A percentile compares a stretch with the other conserved stretches of the same genome.
Conservation (phyloP, 2,329 filamentous ascomycete genomes). For the Alternaria ethzedia region DNA sequence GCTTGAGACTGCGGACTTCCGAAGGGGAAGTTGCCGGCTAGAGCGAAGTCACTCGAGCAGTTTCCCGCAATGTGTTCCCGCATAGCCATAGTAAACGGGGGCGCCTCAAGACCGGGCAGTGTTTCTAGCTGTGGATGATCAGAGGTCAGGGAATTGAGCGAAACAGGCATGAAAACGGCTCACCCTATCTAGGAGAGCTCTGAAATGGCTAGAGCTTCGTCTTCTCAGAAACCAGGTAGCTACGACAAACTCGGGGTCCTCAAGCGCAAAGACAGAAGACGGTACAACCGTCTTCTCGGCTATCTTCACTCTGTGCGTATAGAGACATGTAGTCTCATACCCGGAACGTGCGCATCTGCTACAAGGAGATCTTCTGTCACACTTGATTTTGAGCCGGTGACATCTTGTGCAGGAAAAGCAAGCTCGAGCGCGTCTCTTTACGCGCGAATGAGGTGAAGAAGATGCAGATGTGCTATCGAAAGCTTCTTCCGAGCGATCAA, state of each 20-base stretch:
- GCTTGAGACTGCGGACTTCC: constrained; percentile 18
- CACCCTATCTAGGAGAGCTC: constrained; percentile 11
- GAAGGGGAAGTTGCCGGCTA: constrained; percentile 31
- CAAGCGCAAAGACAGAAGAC: constrained; percentile 12
- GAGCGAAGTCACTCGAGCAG: constrained; percentile 22
- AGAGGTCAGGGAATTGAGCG: neutral
- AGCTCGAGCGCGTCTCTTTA: constrained; percentile 7
- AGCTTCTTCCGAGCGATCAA: neutral
- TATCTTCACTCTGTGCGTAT: constrained; percentile 17
- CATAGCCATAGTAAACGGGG: constrained; percentile 17
- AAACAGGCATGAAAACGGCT: neutral
- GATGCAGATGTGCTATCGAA: neutral
- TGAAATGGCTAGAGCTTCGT: constrained; percentile 22
- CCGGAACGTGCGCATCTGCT: constrained; percentile 24
- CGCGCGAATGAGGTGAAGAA: neutral
- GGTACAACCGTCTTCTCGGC: neutral
- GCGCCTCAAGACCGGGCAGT: neutral
- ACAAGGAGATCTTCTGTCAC: constrained; percentile 25
- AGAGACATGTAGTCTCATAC: constrained; percentile 14
- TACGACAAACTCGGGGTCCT: constrained; percentile 24
- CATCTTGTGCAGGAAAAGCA: constrained; percentile 29
- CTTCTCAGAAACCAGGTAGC: constrained; percentile 27
- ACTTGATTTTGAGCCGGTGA: constrained; percentile 33
- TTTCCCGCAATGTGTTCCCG: constrained; percentile 16
- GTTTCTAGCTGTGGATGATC: neutral